Base-by-base conservation (phyloP, 2,329 filamentous ascomycete species). In the Saccharata proteae region DNA sequence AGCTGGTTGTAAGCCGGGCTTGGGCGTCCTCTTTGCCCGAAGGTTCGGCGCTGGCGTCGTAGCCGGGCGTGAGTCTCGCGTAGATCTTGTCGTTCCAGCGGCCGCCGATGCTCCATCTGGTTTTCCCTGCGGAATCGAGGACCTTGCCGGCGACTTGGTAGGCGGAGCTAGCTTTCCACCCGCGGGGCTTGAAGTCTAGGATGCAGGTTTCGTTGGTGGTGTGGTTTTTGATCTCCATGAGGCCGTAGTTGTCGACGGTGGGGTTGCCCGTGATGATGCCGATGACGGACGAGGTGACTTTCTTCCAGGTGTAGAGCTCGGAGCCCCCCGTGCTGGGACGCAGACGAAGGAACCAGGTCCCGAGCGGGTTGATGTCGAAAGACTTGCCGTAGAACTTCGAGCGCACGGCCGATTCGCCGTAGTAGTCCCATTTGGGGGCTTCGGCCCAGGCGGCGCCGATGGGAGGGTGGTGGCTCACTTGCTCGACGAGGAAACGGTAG, bases 61-160 rank as follows among this genome's bases (percentile, higher is more conserved):
- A 94, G 4, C 88, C 90, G 1, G 88, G 86, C 0, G 88, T 94
- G 41, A 88, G 69, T 16, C 90, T 81, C 5, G 88, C 90, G 52
- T 94, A 98, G 36, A 98, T 77, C 58, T 88, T 92, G 51, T 92
- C 90, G 55, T 96, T 96, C 90, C 90, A 98, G 20, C 85, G 77
- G 1, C 90, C 90, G 23, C 88, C 90, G 38, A 98, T 74, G 51
- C 79, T 86, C 71, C 90, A 86, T 31, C 80, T 75, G 6, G 90
- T 82, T 20, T 76, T 73, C n/a, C 85, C 85, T 27, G 75, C 64
- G 4, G 71, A 65, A 47, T 90, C 86, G 30, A 86, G 66, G 4
- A 94, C 79, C 57, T 88, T 90, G 38, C 90, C 90, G 1, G 74
- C 68, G 20, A 96, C 77, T 46, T 92, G 80, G 55, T 86, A 94